Conservation (phyloP, 352 stramenopile genomes). For the Phytophthora ramorum region DNA sequence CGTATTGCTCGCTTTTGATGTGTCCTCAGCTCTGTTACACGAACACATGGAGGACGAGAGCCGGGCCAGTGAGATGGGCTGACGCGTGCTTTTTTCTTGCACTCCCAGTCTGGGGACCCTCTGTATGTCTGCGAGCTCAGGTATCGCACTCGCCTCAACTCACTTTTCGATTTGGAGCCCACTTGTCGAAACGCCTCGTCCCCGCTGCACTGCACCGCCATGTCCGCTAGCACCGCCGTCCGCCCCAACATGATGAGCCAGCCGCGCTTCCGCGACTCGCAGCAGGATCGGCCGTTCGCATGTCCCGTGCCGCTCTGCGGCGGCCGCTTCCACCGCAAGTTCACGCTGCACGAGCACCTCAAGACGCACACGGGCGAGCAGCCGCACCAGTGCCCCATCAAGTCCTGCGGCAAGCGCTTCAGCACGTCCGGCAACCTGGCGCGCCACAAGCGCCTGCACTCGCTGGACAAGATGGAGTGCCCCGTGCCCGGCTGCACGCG, state of each 20-base stretch:
- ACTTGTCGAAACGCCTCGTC: constrained; percentile 24
- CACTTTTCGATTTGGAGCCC: constrained; percentile 44
- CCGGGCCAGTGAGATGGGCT: constrained; percentile 8
- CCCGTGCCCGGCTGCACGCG: constrained; percentile 53
- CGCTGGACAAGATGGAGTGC: constrained; percentile 65
- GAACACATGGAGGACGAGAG: constrained; percentile 9
- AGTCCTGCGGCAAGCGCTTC: constrained; percentile 63
- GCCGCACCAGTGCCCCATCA: constrained; percentile 63
- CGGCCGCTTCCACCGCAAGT: constrained; percentile 78
- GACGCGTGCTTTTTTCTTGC: constrained; percentile 2
- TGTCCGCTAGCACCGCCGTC: constrained; percentile 24
- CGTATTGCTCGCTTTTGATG: constrained; percentile 38
- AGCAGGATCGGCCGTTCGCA: constrained; percentile 40
- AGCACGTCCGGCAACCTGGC: constrained; percentile 64
- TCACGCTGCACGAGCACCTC: constrained; percentile 80
- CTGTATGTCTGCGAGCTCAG: background rate
- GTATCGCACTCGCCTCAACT: constrained; percentile 21
- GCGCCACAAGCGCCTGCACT: constrained; percentile 74
- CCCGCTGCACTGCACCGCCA: constrained; percentile 2
- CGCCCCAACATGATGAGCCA: constrained; percentile 16
- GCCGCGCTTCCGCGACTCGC: constrained; percentile 29
- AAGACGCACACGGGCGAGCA: constrained; percentile 89
- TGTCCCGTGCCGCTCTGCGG: constrained; percentile 46
- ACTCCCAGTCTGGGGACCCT: background rate
- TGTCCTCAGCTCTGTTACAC: constrained; percentile 26